Base-by-base conservation (phyloP, 1,139 yeast species). In the Candida anutae region DNA sequence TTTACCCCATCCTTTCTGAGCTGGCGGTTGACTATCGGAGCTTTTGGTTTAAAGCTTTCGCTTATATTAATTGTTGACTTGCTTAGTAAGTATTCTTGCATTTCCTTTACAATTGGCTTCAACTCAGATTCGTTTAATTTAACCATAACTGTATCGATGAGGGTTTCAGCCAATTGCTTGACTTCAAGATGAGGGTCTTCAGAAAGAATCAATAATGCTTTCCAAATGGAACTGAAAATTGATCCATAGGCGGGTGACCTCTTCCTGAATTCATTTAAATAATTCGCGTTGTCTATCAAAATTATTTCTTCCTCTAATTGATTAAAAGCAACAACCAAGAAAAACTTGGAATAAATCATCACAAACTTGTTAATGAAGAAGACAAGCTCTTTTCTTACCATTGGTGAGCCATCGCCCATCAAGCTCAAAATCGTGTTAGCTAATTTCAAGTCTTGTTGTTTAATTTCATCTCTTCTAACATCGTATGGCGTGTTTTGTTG, bases 161-260 rank as follows among this genome's bases (percentile, higher is more conserved):
- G 71, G 15, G 69, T 74, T 33, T 77, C 80, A 0, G 96, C 93
- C 37, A 74, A 63, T 31, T 73, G 72, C 32, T 74, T 77, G 6
- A 88, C 88, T 51, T 87, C 95, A 24, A 72, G 61, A 50, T 81
- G 93, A 0, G 98, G 96, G 52, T 90, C 99, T 40, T 82, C 93
- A 1, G 94, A 72, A 23, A 87, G 58, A 27, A 85, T 76, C 28
- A 93, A 60, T 21, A 90, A 54, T 0, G 93, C 77, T 40, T 85
- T 81, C 96, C 97, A 90, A 12, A 82, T 71, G 1, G 94, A 81
- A 33, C 85, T 74, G 50, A 80, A 85, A n/a, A 85, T 71, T 0
- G 94, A 79, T 1, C 95, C 94, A 48, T 83, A 82, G 1, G 94
- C 81, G 0, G 87, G 87, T 1, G 77, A 73, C 32, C 60, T 64